phyloP scores from a whole-genome alignment of 345 rosid genomes.

The Pistacia integerrima region DNA sequence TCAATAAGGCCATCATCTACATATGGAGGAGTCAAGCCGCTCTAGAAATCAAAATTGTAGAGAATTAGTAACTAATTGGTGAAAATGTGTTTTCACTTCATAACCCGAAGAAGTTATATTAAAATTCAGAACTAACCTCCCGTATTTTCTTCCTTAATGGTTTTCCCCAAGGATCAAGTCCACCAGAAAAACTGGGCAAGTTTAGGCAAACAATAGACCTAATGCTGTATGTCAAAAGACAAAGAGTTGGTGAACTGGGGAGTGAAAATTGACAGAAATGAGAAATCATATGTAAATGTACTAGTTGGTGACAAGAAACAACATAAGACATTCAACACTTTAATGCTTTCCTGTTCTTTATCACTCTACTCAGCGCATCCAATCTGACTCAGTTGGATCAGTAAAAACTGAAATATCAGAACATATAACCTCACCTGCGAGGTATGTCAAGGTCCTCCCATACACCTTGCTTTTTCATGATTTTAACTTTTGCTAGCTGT shows the following conservation, averaged over 20 bases:
- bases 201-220: constrained; percentile 83
- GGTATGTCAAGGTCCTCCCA: constrained; percentile 69
- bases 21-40: constrained; percentile 51
- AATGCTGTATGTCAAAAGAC: constrained; percentile 46
- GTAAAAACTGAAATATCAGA: not conserved
- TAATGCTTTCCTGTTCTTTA: not conserved
- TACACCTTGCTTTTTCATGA: constrained; percentile 52
- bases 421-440: constrained; percentile 31
- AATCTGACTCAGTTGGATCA: not conserved
- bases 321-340: not conserved
- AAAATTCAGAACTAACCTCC: constrained; percentile 36
- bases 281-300: constrained; percentile 8
- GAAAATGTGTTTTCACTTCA: not conserved
- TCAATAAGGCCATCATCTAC: constrained; percentile 66
- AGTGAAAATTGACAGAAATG: not conserved
- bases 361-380: not conserved
- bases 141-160: constrained; percentile 48
- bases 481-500: constrained; percentile 54
- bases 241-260: constrained; percentile 7
- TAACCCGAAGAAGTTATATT: not conserved
- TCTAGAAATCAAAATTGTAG: constrained; percentile 31
- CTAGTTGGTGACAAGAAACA: not conserved
- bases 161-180: constrained; percentile 75
- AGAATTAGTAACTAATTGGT: not conserved
- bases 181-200: constrained; percentile 81